Evolutionary conservation across 2,329 filamentous ascomycete species (phyloP).

Genomic region (Sodiomyces alkalinus): DNA sequence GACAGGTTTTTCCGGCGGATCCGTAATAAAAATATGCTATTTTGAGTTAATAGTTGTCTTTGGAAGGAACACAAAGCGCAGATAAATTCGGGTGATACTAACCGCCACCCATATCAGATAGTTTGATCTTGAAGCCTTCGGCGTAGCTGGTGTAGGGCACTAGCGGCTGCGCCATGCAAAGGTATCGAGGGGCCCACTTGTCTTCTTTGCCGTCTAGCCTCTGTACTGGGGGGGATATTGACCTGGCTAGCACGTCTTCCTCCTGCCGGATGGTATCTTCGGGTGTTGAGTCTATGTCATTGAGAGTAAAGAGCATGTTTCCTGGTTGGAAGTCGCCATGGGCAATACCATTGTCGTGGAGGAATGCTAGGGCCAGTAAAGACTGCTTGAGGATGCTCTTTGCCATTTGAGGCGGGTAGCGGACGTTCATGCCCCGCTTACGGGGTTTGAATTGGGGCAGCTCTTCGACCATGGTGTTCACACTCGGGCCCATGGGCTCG

Average conservation of each 20-base stretch:
- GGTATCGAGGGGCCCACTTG: constrained; percentile 14
- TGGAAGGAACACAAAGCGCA: background rate
- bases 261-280: constrained; percentile 12
- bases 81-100: constrained; percentile 6
- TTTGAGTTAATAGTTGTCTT: constrained; percentile 2
- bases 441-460: constrained; percentile 15
- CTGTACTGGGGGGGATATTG: constrained; percentile 12
- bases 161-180: constrained; percentile 14
- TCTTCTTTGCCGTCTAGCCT: constrained; percentile 16
- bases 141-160: constrained; percentile 9
- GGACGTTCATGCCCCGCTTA: constrained; percentile 12
- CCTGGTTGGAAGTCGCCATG: constrained; percentile 24
- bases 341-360: constrained; percentile 22
- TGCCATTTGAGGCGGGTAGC: constrained; percentile 23
- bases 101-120: constrained; percentile 16
- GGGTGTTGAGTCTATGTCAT: constrained; percentile 12
- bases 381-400: constrained; percentile 24
- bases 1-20: constrained; percentile 11
- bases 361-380: constrained; percentile 18
- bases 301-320: constrained; percentile 20
- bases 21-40: constrained; percentile 13
- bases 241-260: constrained; percentile 9
- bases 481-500: constrained; percentile 19
- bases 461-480: constrained; percentile 20
- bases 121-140: constrained; percentile 14